A percentile compares a stretch with the other conserved stretches of the same genome.
These are phyloP conservation scores for Patellifolia procumbens DNA, from an alignment of 179 eudicot genomes.

Conservation along the genomic window DNA sequence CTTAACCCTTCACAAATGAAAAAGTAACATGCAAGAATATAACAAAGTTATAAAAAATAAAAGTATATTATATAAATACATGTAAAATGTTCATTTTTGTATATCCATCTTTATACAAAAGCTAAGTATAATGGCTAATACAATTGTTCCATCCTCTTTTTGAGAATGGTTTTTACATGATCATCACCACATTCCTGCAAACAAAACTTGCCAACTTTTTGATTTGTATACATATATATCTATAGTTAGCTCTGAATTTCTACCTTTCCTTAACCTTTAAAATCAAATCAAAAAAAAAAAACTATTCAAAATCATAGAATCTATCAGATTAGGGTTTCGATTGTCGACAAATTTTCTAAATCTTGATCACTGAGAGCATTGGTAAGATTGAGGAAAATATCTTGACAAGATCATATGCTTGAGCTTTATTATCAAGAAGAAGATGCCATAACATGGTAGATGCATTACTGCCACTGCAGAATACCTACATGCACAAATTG, in stretches of 20 bases:
- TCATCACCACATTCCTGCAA: conserved; percentile 13
- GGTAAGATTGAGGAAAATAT: conserved; percentile 65
- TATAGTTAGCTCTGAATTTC: conserved; percentile 17
- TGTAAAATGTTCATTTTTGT: conserved; percentile 10
- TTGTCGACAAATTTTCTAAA: conserved; percentile 11
- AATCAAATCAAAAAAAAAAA: conserved; percentile 2
- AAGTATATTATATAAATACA: conserved; percentile 24
- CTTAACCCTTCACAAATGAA: no score
- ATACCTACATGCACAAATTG: conserved; percentile 55
- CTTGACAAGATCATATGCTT: conserved; percentile 56
- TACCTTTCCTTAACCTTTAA: background rate
- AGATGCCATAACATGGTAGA: conserved; percentile 77
- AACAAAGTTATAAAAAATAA: no score
- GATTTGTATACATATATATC: background rate
- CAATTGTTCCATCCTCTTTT: background rate
- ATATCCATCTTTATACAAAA: conserved; percentile 33
- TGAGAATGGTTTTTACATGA: conserved; percentile 10
- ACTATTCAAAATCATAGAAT: conserved; percentile 29
- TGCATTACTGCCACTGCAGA: conserved; percentile 81
- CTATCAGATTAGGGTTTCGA: background rate
- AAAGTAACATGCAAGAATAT: background rate
- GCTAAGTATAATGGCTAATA: conserved; percentile 10
- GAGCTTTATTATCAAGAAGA: conserved; percentile 63
- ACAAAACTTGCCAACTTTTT: conserved; percentile 28
- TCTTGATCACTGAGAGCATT: conserved; percentile 33